Percentiles rank a stretch among this genome's conserved stretches.
phyloP scores from a whole-genome alignment of 129 eudicot species.

The Centella asiatica region DNA sequence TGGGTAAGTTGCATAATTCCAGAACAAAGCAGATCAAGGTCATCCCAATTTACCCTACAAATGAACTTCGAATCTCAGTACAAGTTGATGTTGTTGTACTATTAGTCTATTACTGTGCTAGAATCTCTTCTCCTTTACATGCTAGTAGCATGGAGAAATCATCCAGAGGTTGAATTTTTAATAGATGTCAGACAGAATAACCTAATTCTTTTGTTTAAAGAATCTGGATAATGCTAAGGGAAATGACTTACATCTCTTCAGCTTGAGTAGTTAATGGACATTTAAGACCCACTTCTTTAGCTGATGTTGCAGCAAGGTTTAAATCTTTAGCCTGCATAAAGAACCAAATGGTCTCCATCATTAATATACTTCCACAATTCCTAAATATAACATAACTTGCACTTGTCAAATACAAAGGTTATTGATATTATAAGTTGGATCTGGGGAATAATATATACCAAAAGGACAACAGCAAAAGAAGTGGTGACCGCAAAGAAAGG shows the following conservation, averaged over 20 bases:
- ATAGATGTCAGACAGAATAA: too few relatives aligned
- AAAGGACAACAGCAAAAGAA: background rate
- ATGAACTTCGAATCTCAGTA: background rate
- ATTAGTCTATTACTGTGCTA: background rate
- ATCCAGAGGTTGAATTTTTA: too few relatives aligned
- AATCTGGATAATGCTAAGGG: background rate
- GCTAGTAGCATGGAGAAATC: background rate
- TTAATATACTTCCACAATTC: too few relatives aligned
- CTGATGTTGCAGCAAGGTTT: conserved; percentile 68
- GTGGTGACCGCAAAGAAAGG: background rate
- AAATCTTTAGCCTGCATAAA: conserved; percentile 78
- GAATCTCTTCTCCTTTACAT: background rate
- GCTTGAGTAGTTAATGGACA: conserved; percentile 65
- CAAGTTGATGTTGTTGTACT: background rate
- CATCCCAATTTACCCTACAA: background rate
- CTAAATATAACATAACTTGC: too few relatives aligned
- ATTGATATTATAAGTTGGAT: too few relatives aligned
- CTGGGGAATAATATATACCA: too few relatives aligned
- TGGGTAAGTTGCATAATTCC: background rate
- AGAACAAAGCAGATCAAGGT: background rate
- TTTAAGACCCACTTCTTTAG: conserved; percentile 50
- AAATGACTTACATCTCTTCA: conserved; percentile 47
- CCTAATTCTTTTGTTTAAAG: background rate
- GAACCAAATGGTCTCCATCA: background rate
- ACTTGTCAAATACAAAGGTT: too few relatives aligned